These are phyloP conservation scores for Collybiopsis luxurians DNA, from an alignment of 768 basidiomycete species.

Conservation along the genomic window DNA sequence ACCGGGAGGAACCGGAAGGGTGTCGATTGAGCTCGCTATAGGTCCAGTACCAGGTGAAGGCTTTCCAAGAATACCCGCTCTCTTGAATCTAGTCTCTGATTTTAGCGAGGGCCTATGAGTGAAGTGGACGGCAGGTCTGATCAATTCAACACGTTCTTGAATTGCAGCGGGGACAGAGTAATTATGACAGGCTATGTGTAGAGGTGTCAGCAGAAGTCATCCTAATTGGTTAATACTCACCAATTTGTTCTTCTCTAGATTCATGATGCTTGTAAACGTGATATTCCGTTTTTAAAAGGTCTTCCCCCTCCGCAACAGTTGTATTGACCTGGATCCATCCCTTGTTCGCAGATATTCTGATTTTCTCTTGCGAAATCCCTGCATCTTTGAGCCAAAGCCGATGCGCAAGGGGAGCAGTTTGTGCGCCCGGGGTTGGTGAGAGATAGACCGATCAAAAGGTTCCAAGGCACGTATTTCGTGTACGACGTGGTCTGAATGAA, in stretches of 20 bases:
- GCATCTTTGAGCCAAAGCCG: constrained; percentile 42
- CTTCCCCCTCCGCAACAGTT: constrained; percentile 41
- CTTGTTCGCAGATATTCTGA: constrained; percentile 28
- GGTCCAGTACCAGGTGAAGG: constrained; percentile 10
- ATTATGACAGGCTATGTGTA: constrained; percentile 32
- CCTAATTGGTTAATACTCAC: no score
- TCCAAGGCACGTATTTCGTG: constrained; percentile 36
- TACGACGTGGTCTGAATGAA: constrained; percentile 20
- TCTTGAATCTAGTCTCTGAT: constrained; percentile 9
- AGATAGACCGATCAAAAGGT: constrained; percentile 29
- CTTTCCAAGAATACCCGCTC: constrained; percentile 15
- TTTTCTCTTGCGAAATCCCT: constrained; percentile 33
- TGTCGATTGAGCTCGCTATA: constrained; percentile 14
- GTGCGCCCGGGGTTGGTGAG: constrained; percentile 26
- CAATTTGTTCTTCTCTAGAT: constrained; percentile 34
- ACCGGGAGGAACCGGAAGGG: constrained; percentile 2
- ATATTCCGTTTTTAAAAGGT: constrained; percentile 39
- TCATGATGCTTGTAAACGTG: constrained; percentile 35
- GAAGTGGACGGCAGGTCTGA: constrained; percentile 45
- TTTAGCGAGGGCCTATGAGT: constrained; percentile 14
- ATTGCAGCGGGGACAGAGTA: constrained; percentile 42
- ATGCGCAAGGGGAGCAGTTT: constrained; percentile 42
- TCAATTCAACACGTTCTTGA: constrained; percentile 36
- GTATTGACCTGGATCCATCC: constrained; percentile 40
- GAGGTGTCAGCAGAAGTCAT: no score